These are phyloP conservation scores for Magnaporthiopsis incrustans DNA, from an alignment of 2,329 filamentous ascomycete genomes.

Conservation along the genomic window DNA sequence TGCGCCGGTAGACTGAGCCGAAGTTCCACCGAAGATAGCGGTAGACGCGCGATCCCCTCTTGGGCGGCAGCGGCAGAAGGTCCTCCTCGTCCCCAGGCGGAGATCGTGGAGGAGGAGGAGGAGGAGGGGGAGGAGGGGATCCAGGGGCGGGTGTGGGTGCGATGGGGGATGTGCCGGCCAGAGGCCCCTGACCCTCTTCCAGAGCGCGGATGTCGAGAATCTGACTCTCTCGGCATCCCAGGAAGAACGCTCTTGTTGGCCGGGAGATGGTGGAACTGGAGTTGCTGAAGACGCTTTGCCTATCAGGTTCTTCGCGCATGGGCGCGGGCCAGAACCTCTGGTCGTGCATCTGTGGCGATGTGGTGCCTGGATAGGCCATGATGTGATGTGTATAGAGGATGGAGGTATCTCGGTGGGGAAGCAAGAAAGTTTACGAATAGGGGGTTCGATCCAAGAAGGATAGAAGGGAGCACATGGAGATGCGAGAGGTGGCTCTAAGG, in stretches of 20 bases:
- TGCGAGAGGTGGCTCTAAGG: too few relatives aligned
- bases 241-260: constrained; percentile 4
- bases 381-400: neutral
- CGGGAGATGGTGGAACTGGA: neutral
- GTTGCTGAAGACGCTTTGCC: constrained; percentile 5
- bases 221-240: constrained; percentile 3
- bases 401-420: neutral
- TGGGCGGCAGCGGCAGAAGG: constrained; percentile 1
- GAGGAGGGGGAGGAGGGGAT: neutral
- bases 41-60: constrained; percentile 11
- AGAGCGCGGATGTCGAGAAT: neutral
- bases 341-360: neutral
- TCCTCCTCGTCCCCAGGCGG: neutral
- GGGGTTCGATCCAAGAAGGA: neutral
- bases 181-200: neutral
- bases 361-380: neutral
- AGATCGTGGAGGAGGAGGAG: too few relatives aligned
- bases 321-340: neutral
- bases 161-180: neutral
- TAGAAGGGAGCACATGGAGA: neutral
- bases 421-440: neutral
- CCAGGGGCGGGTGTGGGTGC: neutral
- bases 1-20: constrained; percentile 28
- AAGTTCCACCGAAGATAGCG: constrained; percentile 22
- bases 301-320: neutral